These are phyloP conservation scores for Blastobotrys proliferans DNA, from an alignment of 1,139 yeast species.

Conservation along the genomic window DNA sequence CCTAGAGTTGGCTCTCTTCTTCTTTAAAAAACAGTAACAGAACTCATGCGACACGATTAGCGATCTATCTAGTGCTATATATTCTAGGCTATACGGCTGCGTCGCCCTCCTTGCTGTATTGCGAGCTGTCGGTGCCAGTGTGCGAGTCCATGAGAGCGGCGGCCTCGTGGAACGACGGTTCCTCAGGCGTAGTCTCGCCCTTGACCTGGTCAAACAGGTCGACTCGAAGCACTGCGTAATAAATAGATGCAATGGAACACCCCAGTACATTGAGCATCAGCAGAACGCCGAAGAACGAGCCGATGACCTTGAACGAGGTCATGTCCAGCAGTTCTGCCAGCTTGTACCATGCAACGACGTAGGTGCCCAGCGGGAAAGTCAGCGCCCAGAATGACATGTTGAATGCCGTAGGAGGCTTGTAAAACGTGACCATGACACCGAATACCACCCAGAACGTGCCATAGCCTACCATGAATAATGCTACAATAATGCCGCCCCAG, in stretches of 20 bases:
- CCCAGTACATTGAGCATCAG: conserved; percentile 39
- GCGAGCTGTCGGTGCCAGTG: no score
- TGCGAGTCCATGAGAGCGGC: no score
- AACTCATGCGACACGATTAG: no score
- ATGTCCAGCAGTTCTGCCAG: conserved; percentile 46
- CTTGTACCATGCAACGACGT: conserved; percentile 57
- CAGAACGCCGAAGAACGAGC: conserved; percentile 55
- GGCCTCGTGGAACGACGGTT: no score
- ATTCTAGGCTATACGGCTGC: no score
- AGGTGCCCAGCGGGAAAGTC: conserved; percentile 88
- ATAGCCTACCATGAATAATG: conserved; percentile 51
- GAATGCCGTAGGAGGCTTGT: conserved; percentile 41
- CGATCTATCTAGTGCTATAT: no score
- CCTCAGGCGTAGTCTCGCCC: conserved; percentile 13
- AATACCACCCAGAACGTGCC: conserved; percentile 63
- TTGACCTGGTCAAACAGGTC: conserved; percentile 11
- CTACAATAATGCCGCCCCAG: conserved; percentile 29
- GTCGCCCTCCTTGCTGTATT: no score
- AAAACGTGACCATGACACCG: conserved; percentile 38
- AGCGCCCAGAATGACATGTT: conserved; percentile 75
- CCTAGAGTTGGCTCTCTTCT: no score
- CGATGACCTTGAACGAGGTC: conserved; percentile 54
- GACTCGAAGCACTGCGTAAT: conserved; percentile 21
- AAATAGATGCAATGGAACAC: conserved; percentile 37
- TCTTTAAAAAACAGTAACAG: no score